These are phyloP conservation scores for Magnusiomyces magnusii DNA, from an alignment of 1,139 yeast genomes.

Conservation along the genomic window DNA sequence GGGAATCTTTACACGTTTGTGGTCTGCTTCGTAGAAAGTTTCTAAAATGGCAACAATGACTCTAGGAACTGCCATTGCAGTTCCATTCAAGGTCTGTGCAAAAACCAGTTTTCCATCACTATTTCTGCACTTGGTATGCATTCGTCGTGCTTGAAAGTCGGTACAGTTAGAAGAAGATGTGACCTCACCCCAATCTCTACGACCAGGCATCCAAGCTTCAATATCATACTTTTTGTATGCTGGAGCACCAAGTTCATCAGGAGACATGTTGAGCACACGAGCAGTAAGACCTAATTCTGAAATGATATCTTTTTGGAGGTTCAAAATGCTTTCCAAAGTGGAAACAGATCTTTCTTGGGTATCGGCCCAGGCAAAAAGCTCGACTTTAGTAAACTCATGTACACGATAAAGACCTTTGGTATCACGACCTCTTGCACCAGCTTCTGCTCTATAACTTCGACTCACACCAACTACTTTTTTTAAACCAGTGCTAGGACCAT, in stretches of 20 bases:
- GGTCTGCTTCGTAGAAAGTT: slow-evolving; percentile 60
- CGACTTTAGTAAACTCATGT: slow-evolving; percentile 97
- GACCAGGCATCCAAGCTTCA: slow-evolving; percentile 99
- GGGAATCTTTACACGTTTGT: slow-evolving; percentile 57
- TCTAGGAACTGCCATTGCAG: slow-evolving; percentile 94
- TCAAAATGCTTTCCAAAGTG: slow-evolving; percentile 54
- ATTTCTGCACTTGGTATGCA: slow-evolving; percentile 50
- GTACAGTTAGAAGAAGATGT: slow-evolving; percentile 90
- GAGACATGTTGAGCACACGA: slow-evolving; percentile 81
- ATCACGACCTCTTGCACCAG: slow-evolving; percentile 93
- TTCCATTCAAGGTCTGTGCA: slow-evolving; percentile 86
- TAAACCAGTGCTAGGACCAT: slow-evolving; percentile 37
- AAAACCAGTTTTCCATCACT: slow-evolving; percentile 37
- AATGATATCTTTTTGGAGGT: slow-evolving; percentile 59
- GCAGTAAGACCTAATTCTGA: slow-evolving; percentile 68
- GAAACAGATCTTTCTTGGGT: slow-evolving; percentile 36
- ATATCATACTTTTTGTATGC: slow-evolving; percentile 89
- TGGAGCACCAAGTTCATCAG: slow-evolving; percentile 87
- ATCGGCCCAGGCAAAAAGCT: slow-evolving; percentile 67
- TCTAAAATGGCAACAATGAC: slow-evolving; percentile 83
- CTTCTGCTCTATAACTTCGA: slow-evolving; percentile 90
- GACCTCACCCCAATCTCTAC: slow-evolving; percentile 88
- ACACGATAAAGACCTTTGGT: slow-evolving; percentile 91
- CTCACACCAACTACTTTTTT: slow-evolving; percentile 69
- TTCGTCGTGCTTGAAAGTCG: slow-evolving; percentile 82